A percentile compares a stretch with the other conserved stretches of the same genome.
These are phyloP conservation scores for Blastomyces gilchristii DNA, from an alignment of 2,329 filamentous ascomycete genomes.

Conservation along the genomic window DNA sequence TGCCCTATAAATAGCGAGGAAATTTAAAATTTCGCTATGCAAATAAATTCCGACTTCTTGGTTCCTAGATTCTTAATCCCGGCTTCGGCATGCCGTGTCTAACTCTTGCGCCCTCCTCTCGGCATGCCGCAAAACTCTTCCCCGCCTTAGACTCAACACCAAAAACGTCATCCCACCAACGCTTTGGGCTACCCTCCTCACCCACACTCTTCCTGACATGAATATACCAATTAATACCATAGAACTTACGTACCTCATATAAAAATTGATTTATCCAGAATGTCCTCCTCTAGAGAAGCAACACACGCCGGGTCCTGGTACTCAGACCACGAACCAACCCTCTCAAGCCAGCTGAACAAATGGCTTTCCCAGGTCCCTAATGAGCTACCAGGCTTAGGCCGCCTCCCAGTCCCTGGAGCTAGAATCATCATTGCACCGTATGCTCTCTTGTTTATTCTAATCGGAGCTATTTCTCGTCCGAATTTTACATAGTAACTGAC, in stretches of 20 bases:
- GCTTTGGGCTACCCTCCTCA: not conserved
- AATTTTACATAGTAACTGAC: too few relatives aligned
- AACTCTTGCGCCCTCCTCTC: not conserved
- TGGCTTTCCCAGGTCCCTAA: slow-evolving; percentile 65
- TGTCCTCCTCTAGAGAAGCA: slow-evolving; percentile 43
- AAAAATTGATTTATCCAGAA: slow-evolving; percentile 13
- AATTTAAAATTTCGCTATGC: too few relatives aligned
- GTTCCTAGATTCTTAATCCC: too few relatives aligned
- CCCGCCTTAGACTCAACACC: not conserved
- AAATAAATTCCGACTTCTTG: too few relatives aligned
- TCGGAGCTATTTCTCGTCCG: too few relatives aligned
- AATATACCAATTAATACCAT: too few relatives aligned
- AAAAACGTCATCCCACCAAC: not conserved
- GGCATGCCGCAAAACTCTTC: not conserved
- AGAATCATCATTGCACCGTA: slow-evolving; percentile 89
- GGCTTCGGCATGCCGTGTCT: not conserved
- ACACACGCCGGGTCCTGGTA: slow-evolving; percentile 89
- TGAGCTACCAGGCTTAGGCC: slow-evolving; percentile 51
- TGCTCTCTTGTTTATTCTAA: slow-evolving; percentile 28
- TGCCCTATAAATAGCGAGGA: too few relatives aligned
- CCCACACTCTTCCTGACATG: too few relatives aligned
- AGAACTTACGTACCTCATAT: too few relatives aligned
- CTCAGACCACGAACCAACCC: slow-evolving; percentile 46
- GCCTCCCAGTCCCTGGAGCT: slow-evolving; percentile 61
- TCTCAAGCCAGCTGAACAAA: slow-evolving; percentile 59